Evolutionary conservation across 225 moss, liverwort and hornwort species (phyloP).

Genomic region (Pseudisothecium myosuroides): DNA sequence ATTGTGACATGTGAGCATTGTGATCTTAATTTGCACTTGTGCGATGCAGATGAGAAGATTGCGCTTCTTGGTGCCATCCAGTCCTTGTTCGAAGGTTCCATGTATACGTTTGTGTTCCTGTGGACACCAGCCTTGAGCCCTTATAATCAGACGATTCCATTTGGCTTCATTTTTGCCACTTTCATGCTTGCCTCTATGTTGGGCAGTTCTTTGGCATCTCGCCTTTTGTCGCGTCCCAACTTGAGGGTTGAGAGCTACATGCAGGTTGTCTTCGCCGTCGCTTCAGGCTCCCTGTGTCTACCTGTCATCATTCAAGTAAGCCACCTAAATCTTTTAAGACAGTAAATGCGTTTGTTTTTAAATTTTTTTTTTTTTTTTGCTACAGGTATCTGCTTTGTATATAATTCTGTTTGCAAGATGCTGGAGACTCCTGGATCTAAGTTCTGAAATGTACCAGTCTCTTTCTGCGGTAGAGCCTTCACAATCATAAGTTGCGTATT

Average conservation of each 20-base stretch:
- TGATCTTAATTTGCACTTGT: not conserved
- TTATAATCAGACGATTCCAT: conserved; percentile 58
- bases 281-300: conserved; percentile 70
- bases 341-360: not conserved
- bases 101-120: conserved; percentile 96
- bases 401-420: not conserved
- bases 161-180: conserved; percentile 94
- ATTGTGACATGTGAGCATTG: not conserved
- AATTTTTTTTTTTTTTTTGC: not conserved
- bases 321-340: not conserved
- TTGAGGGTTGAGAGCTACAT: conserved; percentile 93
- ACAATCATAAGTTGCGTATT: not conserved
- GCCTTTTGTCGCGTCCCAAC: conserved; percentile 62
- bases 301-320: conserved; percentile 90
- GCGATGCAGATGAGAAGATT: conserved; percentile 81
- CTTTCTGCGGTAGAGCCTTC: not conserved
- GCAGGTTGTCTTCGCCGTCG: conserved; percentile 80
- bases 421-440: not conserved
- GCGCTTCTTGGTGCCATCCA: conserved; percentile 93
- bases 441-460: not conserved
- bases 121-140: conserved; percentile 97
- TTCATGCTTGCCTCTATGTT: conserved; percentile 99
- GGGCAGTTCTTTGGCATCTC: conserved; percentile 95
- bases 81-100: conserved; percentile 95
- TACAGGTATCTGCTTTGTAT: not conserved